These are phyloP conservation scores for Ammopiptanthus mongolicus DNA, from an alignment of 306 rosid genomes.

Conservation along the genomic window DNA sequence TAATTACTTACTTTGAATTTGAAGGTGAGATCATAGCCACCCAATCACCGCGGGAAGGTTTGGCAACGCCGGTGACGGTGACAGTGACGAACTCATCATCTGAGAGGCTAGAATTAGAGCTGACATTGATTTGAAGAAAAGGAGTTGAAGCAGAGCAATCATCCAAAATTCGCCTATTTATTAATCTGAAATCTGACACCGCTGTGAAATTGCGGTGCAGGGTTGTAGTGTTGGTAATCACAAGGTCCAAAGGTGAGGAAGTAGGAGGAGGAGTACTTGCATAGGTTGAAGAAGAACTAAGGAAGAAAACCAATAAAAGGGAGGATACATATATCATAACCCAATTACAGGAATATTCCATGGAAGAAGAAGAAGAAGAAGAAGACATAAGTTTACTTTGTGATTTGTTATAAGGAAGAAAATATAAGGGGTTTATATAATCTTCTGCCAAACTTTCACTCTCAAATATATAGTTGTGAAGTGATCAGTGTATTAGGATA, in stretches of 20 bases:
- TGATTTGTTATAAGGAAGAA: neutral
- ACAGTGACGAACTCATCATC: constrained; percentile 58
- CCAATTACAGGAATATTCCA: constrained; percentile 18
- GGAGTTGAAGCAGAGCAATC: constrained; percentile 35
- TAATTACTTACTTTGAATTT: constrained; percentile 68
- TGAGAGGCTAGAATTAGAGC: constrained; percentile 22
- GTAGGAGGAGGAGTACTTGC: neutral
- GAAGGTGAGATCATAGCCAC: constrained; percentile 89
- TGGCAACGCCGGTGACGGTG: constrained; percentile 46
- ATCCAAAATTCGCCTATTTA: constrained; percentile 47
- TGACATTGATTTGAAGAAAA: constrained; percentile 26
- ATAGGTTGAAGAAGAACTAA: neutral
- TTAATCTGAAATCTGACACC: constrained; percentile 53
- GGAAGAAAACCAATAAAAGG: neutral
- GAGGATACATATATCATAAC: neutral
- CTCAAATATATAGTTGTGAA: neutral
- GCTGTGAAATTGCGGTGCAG: constrained; percentile 57
- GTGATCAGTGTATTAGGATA: neutral
- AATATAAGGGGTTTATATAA: neutral
- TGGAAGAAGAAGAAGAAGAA: constrained; percentile 7
- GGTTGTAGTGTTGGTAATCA: constrained; percentile 25
- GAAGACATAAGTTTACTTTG: neutral
- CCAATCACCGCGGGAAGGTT: constrained; percentile 53
- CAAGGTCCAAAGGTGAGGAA: constrained; percentile 23
- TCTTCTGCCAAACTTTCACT: neutral